Evolutionary conservation across 2,329 filamentous ascomycete genomes (phyloP).

Genomic region (Hypoxylon sp.): DNA sequence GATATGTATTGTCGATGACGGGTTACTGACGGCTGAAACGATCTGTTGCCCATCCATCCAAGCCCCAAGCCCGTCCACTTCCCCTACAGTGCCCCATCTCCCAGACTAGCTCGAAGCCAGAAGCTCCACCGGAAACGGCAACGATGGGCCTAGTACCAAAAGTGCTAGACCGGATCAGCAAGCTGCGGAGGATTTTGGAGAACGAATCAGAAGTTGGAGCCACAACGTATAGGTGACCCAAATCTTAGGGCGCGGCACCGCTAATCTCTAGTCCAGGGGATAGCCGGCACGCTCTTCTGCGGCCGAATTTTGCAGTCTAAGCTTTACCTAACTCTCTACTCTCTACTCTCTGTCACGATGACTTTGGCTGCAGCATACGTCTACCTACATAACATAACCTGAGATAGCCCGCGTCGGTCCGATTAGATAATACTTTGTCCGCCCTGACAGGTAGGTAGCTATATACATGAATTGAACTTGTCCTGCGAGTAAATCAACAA

Average conservation of each 20-base stretch:
- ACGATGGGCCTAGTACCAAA: constrained; percentile 40
- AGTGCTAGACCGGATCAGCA: constrained; percentile 34
- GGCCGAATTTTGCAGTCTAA: constrained; percentile 18
- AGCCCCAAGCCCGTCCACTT: neutral
- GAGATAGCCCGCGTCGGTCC: constrained; percentile 32
- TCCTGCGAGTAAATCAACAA: constrained; percentile 6
- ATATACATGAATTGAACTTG: constrained; percentile 23
- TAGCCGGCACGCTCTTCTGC: constrained; percentile 4
- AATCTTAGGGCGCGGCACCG: constrained; percentile 33
- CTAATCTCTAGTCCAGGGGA: constrained; percentile 24
- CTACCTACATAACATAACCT: constrained; percentile 1
- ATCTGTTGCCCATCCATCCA: constrained; percentile 3
- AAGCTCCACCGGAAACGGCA: constrained; percentile 34
- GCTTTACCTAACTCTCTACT: constrained; percentile 11
- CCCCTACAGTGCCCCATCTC: constrained; percentile 31
- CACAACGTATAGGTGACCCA: constrained; percentile 19
- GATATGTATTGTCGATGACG: constrained; percentile 6
- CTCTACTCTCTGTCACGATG: constrained; percentile 1
- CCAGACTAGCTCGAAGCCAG: constrained; percentile 22
- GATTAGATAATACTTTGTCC: constrained; percentile 34
- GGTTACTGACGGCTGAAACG: constrained; percentile 28
- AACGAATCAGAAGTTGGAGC: constrained; percentile 32
- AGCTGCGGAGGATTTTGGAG: constrained; percentile 35
- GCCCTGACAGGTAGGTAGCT: constrained; percentile 17
- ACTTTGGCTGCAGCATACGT: constrained; percentile 17